A percentile compares a stretch with the other conserved stretches of the same genome.
These are phyloP conservation scores for Kwoniella shivajii DNA, from an alignment of 1,284 basidiomycete species.

Conservation along the genomic window DNA sequence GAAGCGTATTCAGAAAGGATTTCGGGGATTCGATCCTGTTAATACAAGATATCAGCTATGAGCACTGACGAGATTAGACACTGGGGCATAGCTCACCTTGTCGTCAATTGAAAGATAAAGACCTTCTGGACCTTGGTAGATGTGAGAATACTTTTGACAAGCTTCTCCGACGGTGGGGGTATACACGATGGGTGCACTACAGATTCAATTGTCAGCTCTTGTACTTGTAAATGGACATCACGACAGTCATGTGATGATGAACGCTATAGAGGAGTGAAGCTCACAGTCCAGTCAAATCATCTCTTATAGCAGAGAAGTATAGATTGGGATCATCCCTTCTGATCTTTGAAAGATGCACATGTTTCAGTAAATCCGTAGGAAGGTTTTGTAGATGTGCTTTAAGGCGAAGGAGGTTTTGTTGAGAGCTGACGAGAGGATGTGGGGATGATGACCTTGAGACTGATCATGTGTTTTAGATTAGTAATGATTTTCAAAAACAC, in stretches of 20 bases:
- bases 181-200: slow-evolving; percentile 74
- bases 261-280: not conserved
- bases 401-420: slow-evolving; percentile 48
- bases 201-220: too few relatives aligned
- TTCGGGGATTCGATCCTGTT: slow-evolving; percentile 43
- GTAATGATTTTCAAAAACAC: not conserved
- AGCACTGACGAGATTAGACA: not conserved
- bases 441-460: slow-evolving; percentile 11
- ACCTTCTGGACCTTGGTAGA: slow-evolving; percentile 74
- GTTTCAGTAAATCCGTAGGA: slow-evolving; percentile 46
- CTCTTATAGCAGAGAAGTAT: slow-evolving; percentile 46
- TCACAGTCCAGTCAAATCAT: slow-evolving; percentile 47
- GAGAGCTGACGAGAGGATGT: slow-evolving; percentile 23
- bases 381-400: slow-evolving; percentile 41
- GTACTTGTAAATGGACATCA: too few relatives aligned
- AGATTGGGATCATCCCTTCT: slow-evolving; percentile 45
- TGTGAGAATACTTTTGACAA: slow-evolving; percentile 79
- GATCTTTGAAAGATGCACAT: slow-evolving; percentile 45
- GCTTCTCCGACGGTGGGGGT: slow-evolving; percentile 91
- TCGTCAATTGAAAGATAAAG: slow-evolving; percentile 80
- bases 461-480: not conserved
- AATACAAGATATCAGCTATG: slow-evolving; percentile 3
- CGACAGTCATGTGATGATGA: not conserved
- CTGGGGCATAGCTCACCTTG: slow-evolving; percentile 58
- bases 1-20: slow-evolving; percentile 51